Conservation (phyloP, 2,329 filamentous ascomycete genomes). For the Beauveria varroae region DNA sequence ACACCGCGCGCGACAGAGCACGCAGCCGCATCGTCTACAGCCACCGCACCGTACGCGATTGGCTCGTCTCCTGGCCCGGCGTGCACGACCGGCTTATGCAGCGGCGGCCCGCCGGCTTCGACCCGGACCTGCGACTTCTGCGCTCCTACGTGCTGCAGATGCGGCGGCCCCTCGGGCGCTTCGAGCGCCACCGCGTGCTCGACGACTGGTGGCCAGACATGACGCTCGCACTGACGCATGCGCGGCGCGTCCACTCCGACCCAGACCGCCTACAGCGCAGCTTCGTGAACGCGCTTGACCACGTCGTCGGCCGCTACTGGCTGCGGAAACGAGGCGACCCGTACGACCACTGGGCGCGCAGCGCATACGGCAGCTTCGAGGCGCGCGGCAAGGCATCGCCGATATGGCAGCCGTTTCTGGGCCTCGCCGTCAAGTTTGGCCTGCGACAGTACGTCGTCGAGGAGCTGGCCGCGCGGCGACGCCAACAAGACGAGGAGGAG, state of each 20-base stretch:
- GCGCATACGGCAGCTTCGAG: conserved; percentile 24
- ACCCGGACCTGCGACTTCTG: conserved; percentile 24
- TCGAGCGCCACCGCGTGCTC: conserved; percentile 29
- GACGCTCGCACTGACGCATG: conserved; percentile 29
- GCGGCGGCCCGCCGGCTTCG: conserved; percentile 15
- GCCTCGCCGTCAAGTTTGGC: conserved; percentile 26
- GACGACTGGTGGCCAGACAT: conserved; percentile 33
- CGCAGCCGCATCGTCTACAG: conserved; percentile 21
- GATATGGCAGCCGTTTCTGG: conserved; percentile 24
- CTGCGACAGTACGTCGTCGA: conserved; percentile 21
- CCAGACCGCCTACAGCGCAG: conserved; percentile 11
- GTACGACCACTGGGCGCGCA: conserved; percentile 27
- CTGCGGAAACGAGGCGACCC: conserved; percentile 17
- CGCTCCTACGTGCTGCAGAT: conserved; percentile 27
- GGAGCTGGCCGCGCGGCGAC: conserved; percentile 15
- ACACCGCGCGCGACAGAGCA: not conserved
- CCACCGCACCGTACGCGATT: conserved; percentile 28
- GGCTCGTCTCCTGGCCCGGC: conserved; percentile 19
- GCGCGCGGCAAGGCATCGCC: conserved; percentile 22
- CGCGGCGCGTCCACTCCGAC: conserved; percentile 21
- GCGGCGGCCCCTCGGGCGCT: conserved; percentile 24
- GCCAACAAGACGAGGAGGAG: not conserved
- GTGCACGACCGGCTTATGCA: conserved; percentile 16
- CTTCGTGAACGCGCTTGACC: conserved; percentile 22
- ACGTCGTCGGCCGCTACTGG: conserved; percentile 25